Percentiles rank a stretch among this genome's conserved stretches.
Evolutionary conservation across 805 yeast genomes (phyloP).

Genomic region (Candida qinlingensis): DNA sequence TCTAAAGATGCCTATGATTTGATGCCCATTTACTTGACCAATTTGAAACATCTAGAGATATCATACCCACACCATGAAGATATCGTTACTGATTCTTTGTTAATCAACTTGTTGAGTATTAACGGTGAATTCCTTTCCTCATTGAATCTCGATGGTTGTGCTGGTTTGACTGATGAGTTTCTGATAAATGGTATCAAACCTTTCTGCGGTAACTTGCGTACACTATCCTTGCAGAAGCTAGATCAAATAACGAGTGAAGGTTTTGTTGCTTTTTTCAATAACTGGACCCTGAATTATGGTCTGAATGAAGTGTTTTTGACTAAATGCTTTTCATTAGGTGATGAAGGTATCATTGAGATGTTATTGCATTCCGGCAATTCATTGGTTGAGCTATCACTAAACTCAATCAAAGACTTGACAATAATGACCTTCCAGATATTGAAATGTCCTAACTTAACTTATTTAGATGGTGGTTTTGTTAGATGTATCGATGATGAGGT

Average conservation of each 20-base stretch:
- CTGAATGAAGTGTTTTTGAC: conserved; percentile 54
- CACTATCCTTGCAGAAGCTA: conserved; percentile 51
- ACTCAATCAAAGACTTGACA: conserved; percentile 61
- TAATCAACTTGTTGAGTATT: conserved; percentile 54
- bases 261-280: conserved; percentile 48
- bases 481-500: conserved; percentile 67
- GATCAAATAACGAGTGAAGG: conserved; percentile 71
- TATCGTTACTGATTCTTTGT: conserved; percentile 59
- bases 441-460: conserved; percentile 55
- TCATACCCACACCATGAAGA: conserved; percentile 65
- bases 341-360: conserved; percentile 54
- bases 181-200: conserved; percentile 51
- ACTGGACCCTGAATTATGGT: conserved; percentile 52
- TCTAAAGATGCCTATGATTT: conserved; percentile 52
- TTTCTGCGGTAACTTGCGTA: conserved; percentile 51
- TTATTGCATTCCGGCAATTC: conserved; percentile 60
- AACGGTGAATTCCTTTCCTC: conserved; percentile 57
- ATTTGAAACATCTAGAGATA: conserved; percentile 55
- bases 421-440: conserved; percentile 44
- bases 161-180: conserved; percentile 62
- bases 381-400: conserved; percentile 63
- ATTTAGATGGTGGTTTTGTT: conserved; percentile 76
- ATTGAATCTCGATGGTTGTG: conserved; percentile 68
- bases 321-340: conserved; percentile 63
- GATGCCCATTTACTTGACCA: conserved; percentile 56